These are phyloP conservation scores for Jimgerdemannia lactiflua DNA, from an alignment of 192 early-diverging fungal species.

Conservation along the genomic window DNA sequence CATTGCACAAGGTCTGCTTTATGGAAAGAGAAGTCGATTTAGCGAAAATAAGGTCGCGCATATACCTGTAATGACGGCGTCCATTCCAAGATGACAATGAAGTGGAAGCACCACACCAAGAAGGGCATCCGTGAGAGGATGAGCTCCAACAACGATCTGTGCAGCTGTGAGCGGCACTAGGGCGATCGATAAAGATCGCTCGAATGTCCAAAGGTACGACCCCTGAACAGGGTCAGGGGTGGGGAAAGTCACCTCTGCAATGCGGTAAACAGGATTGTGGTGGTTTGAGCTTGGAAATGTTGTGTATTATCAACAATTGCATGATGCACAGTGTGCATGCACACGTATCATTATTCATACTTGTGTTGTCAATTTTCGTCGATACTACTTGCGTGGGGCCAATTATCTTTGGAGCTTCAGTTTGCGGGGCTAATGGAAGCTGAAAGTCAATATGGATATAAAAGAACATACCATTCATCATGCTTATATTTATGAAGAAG, in stretches of 20 bases:
- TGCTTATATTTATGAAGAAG: too few species aligned
- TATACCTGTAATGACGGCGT: conserved; percentile 54
- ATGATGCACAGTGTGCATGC: neutral
- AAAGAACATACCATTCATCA: too few species aligned
- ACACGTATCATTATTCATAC: neutral
- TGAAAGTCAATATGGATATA: too few species aligned
- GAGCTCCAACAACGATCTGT: conserved; percentile 73
- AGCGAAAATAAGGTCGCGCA: neutral
- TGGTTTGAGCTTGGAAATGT: too few species aligned
- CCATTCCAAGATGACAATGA: conserved; percentile 88
- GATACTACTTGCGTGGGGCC: neutral
- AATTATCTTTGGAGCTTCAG: neutral
- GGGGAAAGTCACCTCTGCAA: conserved; percentile 14
- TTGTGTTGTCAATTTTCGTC: neutral
- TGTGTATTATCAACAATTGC: too few species aligned
- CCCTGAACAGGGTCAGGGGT: conserved; percentile 70
- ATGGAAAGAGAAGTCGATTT: neutral
- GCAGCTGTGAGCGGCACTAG: conserved; percentile 76
- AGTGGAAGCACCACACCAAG: conserved; percentile 89
- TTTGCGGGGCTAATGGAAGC: neutral
- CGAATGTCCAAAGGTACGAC: conserved; percentile 97
- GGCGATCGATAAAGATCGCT: conserved; percentile 76
- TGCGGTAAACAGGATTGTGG: neutral
- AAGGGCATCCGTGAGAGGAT: conserved; percentile 85
- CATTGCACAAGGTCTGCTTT: too few species aligned